Evolutionary conservation across 192 early-diverging fungal species (phyloP).

Genomic region (Dissophora globulifera): DNA sequence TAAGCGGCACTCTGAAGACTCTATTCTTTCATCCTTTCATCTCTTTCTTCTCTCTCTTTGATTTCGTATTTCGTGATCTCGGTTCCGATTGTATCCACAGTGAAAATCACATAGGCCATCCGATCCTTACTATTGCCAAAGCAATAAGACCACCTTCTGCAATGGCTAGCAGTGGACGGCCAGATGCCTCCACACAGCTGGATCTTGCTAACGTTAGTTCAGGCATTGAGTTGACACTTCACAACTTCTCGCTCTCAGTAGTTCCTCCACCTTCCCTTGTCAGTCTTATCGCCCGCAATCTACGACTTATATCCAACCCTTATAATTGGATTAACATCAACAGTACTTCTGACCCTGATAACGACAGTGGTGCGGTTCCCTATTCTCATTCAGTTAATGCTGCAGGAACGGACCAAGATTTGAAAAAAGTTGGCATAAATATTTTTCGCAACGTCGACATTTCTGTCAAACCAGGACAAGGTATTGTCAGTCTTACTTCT

Average conservation of each 20-base stretch:
- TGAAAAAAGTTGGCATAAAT: constrained; percentile 38
- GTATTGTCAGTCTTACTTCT: too few species aligned
- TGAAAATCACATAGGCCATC: too few species aligned
- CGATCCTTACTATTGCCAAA: too few species aligned
- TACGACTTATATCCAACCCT: constrained; percentile 12
- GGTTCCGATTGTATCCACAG: too few species aligned
- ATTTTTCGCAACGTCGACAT: constrained; percentile 51
- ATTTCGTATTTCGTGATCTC: too few species aligned
- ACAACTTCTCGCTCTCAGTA: constrained; percentile 50
- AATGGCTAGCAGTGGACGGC: background rate
- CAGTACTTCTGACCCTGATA: too few species aligned
- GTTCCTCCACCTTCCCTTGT: constrained; percentile 43
- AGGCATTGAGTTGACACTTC: constrained; percentile 36
- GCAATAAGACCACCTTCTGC: too few species aligned
- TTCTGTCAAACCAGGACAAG: constrained; percentile 49
- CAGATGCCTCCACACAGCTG: background rate
- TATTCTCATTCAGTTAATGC: background rate
- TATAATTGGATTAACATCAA: background rate
- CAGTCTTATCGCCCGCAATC: constrained; percentile 23
- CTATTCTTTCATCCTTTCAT: too few species aligned
- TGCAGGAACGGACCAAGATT: constrained; percentile 24
- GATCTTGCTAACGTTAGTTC: background rate
- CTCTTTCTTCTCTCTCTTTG: too few species aligned
- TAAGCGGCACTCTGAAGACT: too few species aligned
- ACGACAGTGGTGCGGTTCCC: background rate